phyloP scores from a whole-genome alignment of 2,329 filamentous ascomycete species.

The Eutypa lata region DNA sequence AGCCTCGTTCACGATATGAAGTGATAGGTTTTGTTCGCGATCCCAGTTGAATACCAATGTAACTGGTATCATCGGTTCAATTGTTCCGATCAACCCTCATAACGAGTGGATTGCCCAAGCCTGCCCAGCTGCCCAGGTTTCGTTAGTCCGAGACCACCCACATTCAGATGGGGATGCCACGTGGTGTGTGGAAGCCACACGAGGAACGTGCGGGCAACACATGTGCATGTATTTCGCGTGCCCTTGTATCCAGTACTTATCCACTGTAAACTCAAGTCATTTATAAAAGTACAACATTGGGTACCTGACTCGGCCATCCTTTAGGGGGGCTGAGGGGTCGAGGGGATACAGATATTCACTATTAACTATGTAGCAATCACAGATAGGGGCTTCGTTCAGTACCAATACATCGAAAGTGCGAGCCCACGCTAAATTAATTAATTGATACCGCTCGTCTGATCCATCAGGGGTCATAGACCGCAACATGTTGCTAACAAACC shows the following conservation, averaged over 20 bases:
- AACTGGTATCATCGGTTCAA: no score
- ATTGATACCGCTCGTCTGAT: not conserved
- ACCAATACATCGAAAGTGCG: no score
- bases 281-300: no score
- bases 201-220: not conserved
- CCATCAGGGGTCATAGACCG: not conserved
- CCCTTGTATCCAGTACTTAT: not conserved
- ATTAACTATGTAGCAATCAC: not conserved
- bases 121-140: not conserved
- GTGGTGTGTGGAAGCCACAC: not conserved
- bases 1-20: no score
- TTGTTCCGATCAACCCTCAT: no score
- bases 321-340: no score
- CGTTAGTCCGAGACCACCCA: not conserved
- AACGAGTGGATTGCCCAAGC: no score
- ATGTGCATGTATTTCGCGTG: not conserved
- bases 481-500: not conserved
- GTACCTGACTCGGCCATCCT: no score
- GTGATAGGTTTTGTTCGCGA: no score
- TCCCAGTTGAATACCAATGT: no score
- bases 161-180: not conserved
- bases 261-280: no score
- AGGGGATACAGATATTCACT: not conserved
- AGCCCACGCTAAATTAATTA: not conserved
- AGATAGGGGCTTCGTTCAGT: no score